Evolutionary conservation across 78 protist genomes (phyloP).

Genomic region (Speleostelium caveatum): DNA sequence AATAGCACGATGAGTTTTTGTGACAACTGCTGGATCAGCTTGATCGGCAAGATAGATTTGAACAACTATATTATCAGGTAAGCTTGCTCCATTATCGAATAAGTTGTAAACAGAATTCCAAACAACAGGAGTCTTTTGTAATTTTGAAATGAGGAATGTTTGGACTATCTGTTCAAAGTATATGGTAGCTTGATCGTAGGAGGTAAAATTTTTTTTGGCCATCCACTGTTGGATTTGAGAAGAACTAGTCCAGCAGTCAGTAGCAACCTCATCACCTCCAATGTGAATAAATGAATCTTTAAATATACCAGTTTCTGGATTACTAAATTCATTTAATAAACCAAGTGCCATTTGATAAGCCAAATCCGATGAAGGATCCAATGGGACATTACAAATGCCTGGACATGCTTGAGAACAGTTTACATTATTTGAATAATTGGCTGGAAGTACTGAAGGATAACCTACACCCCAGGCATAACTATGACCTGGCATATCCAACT

Average conservation of each 20-base stretch:
- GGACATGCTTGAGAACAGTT: background rate
- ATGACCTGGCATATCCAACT: slow-evolving; percentile 62
- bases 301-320: too few species aligned
- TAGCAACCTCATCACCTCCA: slow-evolving; percentile 51
- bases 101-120: slow-evolving; percentile 33
- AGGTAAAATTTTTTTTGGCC: background rate
- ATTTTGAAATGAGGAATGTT: background rate
- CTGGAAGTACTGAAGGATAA: slow-evolving; percentile 7
- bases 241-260: slow-evolving; percentile 41
- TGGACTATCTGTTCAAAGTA: slow-evolving; percentile 3
- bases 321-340: background rate
- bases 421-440: background rate
- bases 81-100: background rate
- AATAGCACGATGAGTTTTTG: background rate
- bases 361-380: slow-evolving; percentile 18
- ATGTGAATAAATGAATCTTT: slow-evolving; percentile 49
- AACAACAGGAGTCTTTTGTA: background rate
- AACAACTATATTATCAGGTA: background rate
- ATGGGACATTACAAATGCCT: slow-evolving; percentile 31
- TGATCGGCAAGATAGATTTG: slow-evolving; percentile 43
- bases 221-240: background rate
- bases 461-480: slow-evolving; percentile 61
- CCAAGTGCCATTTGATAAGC: background rate
- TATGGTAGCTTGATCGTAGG: background rate
- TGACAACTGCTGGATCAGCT: background rate